Conservation (phyloP, 345 rosid species). For the rapeseed (Brassica napus) region Da-Ae NC_063440.1:26765501-26766000, state of each 20-base stretch:
- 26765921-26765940: neutral
- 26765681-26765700: neutral
- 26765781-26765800: neutral
- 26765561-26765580: neutral
- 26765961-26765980: neutral
- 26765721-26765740: neutral
- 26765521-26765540: conserved; percentile 39
- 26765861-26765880: neutral
- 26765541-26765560: conserved; percentile 26
- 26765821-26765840: neutral
- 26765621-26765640: neutral
- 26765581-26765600: neutral
- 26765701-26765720: neutral
- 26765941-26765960: neutral
- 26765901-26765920: neutral
- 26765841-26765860: neutral
- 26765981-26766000: neutral
- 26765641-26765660: neutral
- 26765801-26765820: neutral
- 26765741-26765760: neutral
- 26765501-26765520: conserved; percentile 41
- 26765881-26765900: neutral
- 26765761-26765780: neutral
- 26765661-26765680: neutral
- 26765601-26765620: neutral